Conservation (phyloP, 2,329 filamentous ascomycete species). For the Metarhizium rileyi region DNA sequence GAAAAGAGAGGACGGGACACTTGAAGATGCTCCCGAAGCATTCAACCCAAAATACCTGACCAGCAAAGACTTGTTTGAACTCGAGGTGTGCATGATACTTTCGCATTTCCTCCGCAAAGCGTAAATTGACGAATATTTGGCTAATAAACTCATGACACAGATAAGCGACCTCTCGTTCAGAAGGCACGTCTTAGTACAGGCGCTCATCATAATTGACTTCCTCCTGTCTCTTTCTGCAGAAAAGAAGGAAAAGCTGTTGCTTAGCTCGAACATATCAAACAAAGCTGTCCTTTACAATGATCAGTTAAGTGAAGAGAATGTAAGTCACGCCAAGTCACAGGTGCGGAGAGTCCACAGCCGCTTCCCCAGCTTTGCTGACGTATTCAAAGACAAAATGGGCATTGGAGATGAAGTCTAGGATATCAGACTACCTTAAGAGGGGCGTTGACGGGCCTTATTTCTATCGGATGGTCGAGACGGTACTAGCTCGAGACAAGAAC, state of each 20-base stretch:
- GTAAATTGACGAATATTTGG: not conserved
- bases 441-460: constrained; percentile 85
- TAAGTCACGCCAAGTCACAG: constrained; percentile 33
- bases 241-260: constrained; percentile 70
- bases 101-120: not conserved
- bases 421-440: constrained; percentile 73
- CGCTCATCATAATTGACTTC: constrained; percentile 90
- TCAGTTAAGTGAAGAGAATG: constrained; percentile 76
- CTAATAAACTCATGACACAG: constrained; percentile 29
- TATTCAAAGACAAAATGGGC: constrained; percentile 69
- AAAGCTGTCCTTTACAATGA: constrained; percentile 77
- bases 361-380: not conserved
- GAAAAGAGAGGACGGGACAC: constrained; percentile 48
- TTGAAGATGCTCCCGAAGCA: constrained; percentile 36
- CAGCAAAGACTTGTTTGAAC: constrained; percentile 89
- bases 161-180: constrained; percentile 91
- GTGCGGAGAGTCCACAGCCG: not conserved
- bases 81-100: constrained; percentile 54
- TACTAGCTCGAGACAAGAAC: constrained; percentile 91
- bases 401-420: constrained; percentile 62
- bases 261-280: constrained; percentile 58
- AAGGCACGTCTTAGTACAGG: constrained; percentile 88
- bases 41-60: constrained; percentile 99
- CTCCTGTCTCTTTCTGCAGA: constrained; percentile 79
- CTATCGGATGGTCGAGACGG: constrained; percentile 92